These are phyloP conservation scores for Rhodosorus marinus DNA, from an alignment of 23 red algal species.

Conservation along the genomic window DNA sequence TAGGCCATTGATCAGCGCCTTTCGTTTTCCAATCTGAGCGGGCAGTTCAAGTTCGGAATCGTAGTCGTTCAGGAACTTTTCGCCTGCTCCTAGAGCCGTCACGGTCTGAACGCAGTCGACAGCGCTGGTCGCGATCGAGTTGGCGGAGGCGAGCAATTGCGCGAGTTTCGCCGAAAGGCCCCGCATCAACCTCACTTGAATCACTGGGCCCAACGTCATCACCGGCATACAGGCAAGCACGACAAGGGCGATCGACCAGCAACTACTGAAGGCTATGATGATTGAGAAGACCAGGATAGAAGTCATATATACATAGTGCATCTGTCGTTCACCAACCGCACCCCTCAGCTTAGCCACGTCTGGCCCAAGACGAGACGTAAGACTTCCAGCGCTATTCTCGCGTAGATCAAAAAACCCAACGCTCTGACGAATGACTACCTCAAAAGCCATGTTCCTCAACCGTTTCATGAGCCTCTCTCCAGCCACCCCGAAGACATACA, in stretches of 20 bases:
- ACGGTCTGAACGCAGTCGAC: conserved; percentile 66
- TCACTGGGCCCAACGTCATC: conserved; percentile 17
- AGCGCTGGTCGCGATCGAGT: conserved; percentile 48
- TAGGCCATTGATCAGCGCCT: conserved; percentile 27
- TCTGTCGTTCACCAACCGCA: conserved; percentile 30
- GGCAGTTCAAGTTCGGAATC: conserved; percentile 28
- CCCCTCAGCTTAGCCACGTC: conserved; percentile 35
- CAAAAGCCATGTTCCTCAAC: conserved; percentile 36
- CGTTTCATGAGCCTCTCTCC: conserved; percentile 69
- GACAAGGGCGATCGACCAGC: conserved; percentile 48
- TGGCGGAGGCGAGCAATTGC: conserved; percentile 30
- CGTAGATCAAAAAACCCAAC: conserved; percentile 69
- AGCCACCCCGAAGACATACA: conserved; percentile 36
- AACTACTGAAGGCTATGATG: conserved; percentile 23
- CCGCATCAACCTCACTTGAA: conserved; percentile 22
- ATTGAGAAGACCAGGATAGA: no score
- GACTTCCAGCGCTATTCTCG: conserved; percentile 28
- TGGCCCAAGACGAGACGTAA: conserved; percentile 33
- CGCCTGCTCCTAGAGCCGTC: conserved; percentile 42
- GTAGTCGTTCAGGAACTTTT: conserved; percentile 44
- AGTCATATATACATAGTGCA: no score
- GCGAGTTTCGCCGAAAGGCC: conserved; percentile 26
- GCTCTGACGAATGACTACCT: conserved; percentile 56
- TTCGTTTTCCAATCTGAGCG: conserved; percentile 10
- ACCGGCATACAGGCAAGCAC: conserved; percentile 33